Evolutionary conservation across 2,329 filamentous ascomycete genomes (phyloP).

Genomic region (Nigrospora oryzae): DNA sequence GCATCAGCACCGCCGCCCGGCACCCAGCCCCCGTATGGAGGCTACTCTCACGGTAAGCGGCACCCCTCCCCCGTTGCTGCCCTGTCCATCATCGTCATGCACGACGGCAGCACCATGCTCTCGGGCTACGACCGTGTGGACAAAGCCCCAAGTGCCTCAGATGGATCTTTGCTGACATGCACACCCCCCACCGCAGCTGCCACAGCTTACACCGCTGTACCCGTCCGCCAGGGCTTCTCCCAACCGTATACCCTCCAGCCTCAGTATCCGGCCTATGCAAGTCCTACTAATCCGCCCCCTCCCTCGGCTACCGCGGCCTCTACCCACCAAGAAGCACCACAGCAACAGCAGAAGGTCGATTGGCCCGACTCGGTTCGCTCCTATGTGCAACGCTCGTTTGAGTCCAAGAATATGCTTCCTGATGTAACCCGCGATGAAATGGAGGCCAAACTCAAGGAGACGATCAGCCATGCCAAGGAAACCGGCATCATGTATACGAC

Average conservation of each 20-base stretch:
- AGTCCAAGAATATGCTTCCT: slow-evolving; percentile 58
- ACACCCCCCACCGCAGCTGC: slow-evolving; percentile 16
- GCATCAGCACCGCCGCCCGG: slow-evolving; percentile 14
- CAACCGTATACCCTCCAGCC: slow-evolving; percentile 19
- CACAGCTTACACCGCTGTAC: slow-evolving; percentile 32
- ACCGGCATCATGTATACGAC: slow-evolving; percentile 60
- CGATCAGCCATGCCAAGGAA: slow-evolving; percentile 77
- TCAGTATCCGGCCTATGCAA: slow-evolving; percentile 18
- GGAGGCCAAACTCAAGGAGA: slow-evolving; percentile 74
- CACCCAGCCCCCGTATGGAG: slow-evolving; percentile 13
- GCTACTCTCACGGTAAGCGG: slow-evolving; percentile 15
- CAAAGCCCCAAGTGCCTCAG: neutral
- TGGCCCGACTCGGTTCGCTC: slow-evolving; percentile 77
- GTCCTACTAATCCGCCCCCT: slow-evolving; percentile 22
- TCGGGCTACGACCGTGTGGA: slow-evolving; percentile 4
- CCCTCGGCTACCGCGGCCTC: slow-evolving; percentile 18
- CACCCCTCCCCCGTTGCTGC: neutral
- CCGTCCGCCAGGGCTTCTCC: slow-evolving; percentile 29
- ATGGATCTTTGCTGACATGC: slow-evolving; percentile 16
- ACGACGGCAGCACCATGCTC: neutral
- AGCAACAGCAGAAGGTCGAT: slow-evolving; percentile 53
- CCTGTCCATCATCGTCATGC: neutral
- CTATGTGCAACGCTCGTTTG: slow-evolving; percentile 87
- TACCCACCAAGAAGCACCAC: slow-evolving; percentile 26
- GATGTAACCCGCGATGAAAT: slow-evolving; percentile 61